Percentiles rank a stretch among this genome's conserved stretches.
These are phyloP conservation scores for Penicillium fuscoglaucum DNA, from an alignment of 2,329 filamentous ascomycete genomes.

Conservation along the genomic window DNA sequence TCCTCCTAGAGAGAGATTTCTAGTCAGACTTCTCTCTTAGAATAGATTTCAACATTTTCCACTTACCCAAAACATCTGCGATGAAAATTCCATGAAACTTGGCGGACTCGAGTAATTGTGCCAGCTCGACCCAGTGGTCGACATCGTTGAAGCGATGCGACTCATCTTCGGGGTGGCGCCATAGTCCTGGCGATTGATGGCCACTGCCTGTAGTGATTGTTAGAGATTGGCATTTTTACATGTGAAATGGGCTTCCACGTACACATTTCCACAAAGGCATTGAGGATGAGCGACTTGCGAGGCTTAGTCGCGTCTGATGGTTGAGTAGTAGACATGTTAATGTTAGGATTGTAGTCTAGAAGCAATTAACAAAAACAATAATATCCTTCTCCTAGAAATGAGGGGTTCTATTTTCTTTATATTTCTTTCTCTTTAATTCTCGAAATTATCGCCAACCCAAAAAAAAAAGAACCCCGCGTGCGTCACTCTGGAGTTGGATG, in stretches of 20 bases:
- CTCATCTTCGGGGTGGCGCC: slow-evolving; percentile 65
- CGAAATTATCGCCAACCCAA: background rate
- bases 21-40: slow-evolving; percentile 5
- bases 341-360: background rate
- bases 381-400: background rate
- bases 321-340: slow-evolving; percentile 3
- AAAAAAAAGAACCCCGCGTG: slow-evolving; percentile 10
- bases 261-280: slow-evolving; percentile 55
- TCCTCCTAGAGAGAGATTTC: slow-evolving; percentile 45
- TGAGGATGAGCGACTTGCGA: slow-evolving; percentile 52
- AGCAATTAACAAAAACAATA: background rate
- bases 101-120: slow-evolving; percentile 59
- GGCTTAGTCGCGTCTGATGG: slow-evolving; percentile 26
- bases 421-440: background rate
- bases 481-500: slow-evolving; percentile 2
- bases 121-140: slow-evolving; percentile 62
- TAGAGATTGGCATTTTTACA: background rate
- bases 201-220: slow-evolving; percentile 41
- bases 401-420: background rate
- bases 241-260: slow-evolving; percentile 12
- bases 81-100: slow-evolving; percentile 69
- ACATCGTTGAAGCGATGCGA: slow-evolving; percentile 63
- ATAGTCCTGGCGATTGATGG: slow-evolving; percentile 58
- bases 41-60: background rate
- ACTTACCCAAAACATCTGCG: slow-evolving; percentile 60